Base-by-base conservation (phyloP, 768 basidiomycete species). In the Tricholoma bakamatsutake region DNA sequence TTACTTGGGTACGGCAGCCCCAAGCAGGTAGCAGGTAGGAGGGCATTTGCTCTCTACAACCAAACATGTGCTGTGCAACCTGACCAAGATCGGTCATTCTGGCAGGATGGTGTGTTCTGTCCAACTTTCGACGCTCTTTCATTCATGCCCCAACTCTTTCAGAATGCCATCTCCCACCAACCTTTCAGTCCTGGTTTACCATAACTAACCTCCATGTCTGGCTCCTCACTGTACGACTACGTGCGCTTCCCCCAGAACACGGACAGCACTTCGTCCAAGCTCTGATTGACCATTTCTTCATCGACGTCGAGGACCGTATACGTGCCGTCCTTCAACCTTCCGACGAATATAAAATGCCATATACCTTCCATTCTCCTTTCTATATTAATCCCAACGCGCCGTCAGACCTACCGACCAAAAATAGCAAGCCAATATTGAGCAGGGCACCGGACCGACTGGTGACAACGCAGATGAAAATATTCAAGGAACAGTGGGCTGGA, bases 101-200 rank as follows among this genome's bases (percentile, higher is more conserved):
- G 88, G 88, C 77, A 75, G 61, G 69, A 84, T 53, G 81, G 88
- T 85, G 65, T 55, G 76, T 69, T 9, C n/a, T 21, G 27, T 31
- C 54, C n/a, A 18, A 48, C 28, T 50, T 13, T 5, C 4, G 17
- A 13, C 24, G 31, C 58, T 59, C 35, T 52, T 52, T 8, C 28
- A 52, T 33, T 56, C 52, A 42, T 52, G 28, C 54, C 33, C 53
- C 52, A 40, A 17, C 15, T 30, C 17, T 4, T 18, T 0, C 62
- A 97, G 95, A 83, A 57, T 96, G 90, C 64, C 78, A 77, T 56
- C 78, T 98, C 5, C 93, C 95, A 9, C 88, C 87, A 11, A 97
- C 96, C 0, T 97, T 96, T 70, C 95, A 98, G 65, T 91, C 96
- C 13, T 98, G 94, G 90, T 98, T 98, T 73, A 91, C 90, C 4